Evolutionary conservation across 1,284 basidiomycete genomes (phyloP), one percentile per base, ranked within the genome.

Genomic region (Coriolopsis trogii): DNA sequence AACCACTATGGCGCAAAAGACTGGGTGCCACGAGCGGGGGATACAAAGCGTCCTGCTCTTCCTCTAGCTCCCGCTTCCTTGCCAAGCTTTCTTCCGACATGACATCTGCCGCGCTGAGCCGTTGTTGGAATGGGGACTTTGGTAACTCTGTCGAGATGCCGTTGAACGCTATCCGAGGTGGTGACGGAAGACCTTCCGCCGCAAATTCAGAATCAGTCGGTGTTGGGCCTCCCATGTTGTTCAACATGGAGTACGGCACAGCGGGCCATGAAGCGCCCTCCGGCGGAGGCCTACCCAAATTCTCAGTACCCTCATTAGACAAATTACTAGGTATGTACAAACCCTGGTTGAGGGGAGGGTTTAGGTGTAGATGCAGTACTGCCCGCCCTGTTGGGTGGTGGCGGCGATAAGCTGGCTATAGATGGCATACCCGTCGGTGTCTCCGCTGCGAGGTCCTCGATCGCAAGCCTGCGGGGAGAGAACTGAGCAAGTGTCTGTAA

Each of bases 121-220:
- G 59, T 31, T 49, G 53, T 53, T 71, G 64, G 60, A 75, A 81
- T 12, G 77, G 73, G 8, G 65, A 63, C 51, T 72, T 74, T 6
- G 85, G 81, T 28, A 80, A 74, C 46, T 79, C 73, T 12, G 82
- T 81, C 6, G 85, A 78, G 26, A 87, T 70, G 21, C 87, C 88
- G 64, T 89, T 89, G 55, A 89, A 68, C 18, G 85, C 80, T 38
- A 89, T 68, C 28, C 71, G 76, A 15, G 87, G 87, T 29, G 81
- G 82, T 16, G 80, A 79, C 25, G 76, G 77, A 23, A 65, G 59
- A n/a, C 54, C 53, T 28, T 62, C 58, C 9, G 52, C 49, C 7
- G 45, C 44, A 25, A n/a, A n/a, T n/a, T 61, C 62, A 12, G 31
- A 46, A n/a, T 51, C 59, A 2, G 55, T 33, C 4, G 44, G 21